Conservation (phyloP, 2,329 filamentous ascomycete species). For the Trichoderma afroharzianum region DNA sequence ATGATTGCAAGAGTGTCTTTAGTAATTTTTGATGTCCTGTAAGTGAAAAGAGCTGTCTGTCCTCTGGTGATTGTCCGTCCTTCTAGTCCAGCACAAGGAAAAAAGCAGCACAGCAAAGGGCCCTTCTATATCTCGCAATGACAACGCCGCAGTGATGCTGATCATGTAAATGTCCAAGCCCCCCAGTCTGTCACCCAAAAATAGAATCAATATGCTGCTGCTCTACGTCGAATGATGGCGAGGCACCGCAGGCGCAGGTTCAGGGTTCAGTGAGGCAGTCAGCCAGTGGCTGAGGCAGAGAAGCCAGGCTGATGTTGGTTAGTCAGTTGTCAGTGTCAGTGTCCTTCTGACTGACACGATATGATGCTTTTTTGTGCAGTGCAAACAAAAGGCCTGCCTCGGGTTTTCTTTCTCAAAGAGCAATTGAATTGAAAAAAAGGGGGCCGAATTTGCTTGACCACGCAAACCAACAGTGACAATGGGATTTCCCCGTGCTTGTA, state of each 20-base stretch:
- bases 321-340: not conserved
- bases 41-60: slow-evolving; percentile 4
- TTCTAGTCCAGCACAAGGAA: not conserved
- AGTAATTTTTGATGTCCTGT: not conserved
- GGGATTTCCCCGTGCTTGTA: not conserved
- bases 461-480: not conserved
- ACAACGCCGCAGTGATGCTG: not conserved
- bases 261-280: not conserved
- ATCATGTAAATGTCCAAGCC: not conserved
- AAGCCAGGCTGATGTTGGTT: not conserved
- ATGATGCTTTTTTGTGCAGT: not conserved
- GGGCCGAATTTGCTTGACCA: not conserved
- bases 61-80: not conserved
- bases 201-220: not conserved
- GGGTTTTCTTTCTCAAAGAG: not conserved
- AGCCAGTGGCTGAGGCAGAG: slow-evolving; percentile 7
- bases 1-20: slow-evolving; percentile 31
- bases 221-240: not conserved
- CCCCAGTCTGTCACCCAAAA: not conserved
- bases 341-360: not conserved
- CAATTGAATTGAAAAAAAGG: not conserved
- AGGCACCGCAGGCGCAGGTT: not conserved
- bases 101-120: not conserved
- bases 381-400: not conserved
- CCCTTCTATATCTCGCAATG: not conserved